Base-by-base conservation (phyloP, 805 yeast species). In the Candida saitoana region DNA sequence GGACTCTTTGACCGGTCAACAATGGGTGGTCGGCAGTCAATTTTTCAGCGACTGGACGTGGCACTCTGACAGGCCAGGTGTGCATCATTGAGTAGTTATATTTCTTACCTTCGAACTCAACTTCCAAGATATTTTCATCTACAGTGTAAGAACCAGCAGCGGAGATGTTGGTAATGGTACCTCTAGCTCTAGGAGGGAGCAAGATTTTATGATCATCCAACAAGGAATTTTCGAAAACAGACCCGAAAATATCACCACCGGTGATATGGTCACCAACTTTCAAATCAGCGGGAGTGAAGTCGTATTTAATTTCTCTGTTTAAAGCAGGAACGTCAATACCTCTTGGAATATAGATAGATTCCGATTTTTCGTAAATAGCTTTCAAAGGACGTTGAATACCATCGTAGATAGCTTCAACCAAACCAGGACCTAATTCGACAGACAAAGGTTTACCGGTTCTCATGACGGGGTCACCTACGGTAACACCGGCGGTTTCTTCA, bases 11-110 rank as follows among this genome's bases (percentile, higher is more conserved):
- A 59, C 99, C 99, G 15, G 99, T 93, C 57, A 93, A 78, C 55
- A 93, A 77, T 40, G 99, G 99, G 67, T 85, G 80, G 69, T 91
- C 93, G 34, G 99, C 98, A 47, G 95, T 73, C 49, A 88, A 71
- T 64, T 91, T 89, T 67, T 89, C 95, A 39, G 97, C 85, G 37
- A 91, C 98, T 14, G 99, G 99, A 73, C 99, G 84, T 56, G 99
- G 98, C 35, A 90, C 96, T 77, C 99, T 89, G 49, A 93, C 99
- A 29, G 99, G 99, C 99, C 99, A 93, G 20, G 96, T 83, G 70
- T 93, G 99, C 84, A 80, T 88, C 96, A 93, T 89, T 34, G 95
- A 76, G 74, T 87, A 91, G 39, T 77, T 74, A 52, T 76, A 77
- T 53, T 77, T 85, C 59, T 80, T 77, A 53, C 97, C 98, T 48